Evolutionary conservation across 768 basidiomycete genomes (phyloP).

Genomic region (Tricholoma sp.): DNA sequence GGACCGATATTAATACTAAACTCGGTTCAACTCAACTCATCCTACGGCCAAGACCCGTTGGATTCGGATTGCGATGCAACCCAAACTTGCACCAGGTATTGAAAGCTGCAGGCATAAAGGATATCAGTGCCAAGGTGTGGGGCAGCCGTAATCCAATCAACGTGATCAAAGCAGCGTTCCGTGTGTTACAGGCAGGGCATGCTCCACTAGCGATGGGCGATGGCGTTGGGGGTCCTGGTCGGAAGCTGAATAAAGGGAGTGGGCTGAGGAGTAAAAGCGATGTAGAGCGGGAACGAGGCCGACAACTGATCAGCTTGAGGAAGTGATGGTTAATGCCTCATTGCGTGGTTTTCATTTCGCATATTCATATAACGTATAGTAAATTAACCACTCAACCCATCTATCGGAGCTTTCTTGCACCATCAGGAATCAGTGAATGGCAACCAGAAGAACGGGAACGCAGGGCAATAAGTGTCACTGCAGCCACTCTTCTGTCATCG

Average conservation of each 20-base stretch:
- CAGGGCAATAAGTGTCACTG: too few species aligned
- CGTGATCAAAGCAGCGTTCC: conserved; percentile 81
- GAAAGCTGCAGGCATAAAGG: conserved; percentile 92
- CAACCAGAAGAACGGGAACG: background rate
- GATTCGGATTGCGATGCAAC: conserved; percentile 89
- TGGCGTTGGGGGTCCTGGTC: conserved; percentile 69
- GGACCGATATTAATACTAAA: conserved; percentile 85
- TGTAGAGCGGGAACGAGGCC: conserved; percentile 78
- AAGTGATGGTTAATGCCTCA: conserved; percentile 23
- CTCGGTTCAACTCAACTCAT: conserved; percentile 79
- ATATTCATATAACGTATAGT: background rate
- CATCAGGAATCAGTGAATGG: background rate
- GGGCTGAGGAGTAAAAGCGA: conserved; percentile 66
- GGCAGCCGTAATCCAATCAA: conserved; percentile 84
- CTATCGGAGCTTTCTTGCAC: background rate
- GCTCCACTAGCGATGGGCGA: conserved; percentile 79
- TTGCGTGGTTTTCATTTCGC: background rate
- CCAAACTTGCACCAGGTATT: conserved; percentile 86
- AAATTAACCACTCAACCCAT: background rate
- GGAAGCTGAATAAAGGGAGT: conserved; percentile 67
- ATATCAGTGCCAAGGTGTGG: conserved; percentile 93
- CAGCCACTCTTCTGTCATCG: too few species aligned
- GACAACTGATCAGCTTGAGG: conserved; percentile 67
- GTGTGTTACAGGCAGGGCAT: conserved; percentile 82
- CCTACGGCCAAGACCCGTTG: conserved; percentile 77